These are phyloP conservation scores for Asterella californica DNA, from an alignment of 225 moss, liverwort and hornwort species.

Conservation along the genomic window DNA sequence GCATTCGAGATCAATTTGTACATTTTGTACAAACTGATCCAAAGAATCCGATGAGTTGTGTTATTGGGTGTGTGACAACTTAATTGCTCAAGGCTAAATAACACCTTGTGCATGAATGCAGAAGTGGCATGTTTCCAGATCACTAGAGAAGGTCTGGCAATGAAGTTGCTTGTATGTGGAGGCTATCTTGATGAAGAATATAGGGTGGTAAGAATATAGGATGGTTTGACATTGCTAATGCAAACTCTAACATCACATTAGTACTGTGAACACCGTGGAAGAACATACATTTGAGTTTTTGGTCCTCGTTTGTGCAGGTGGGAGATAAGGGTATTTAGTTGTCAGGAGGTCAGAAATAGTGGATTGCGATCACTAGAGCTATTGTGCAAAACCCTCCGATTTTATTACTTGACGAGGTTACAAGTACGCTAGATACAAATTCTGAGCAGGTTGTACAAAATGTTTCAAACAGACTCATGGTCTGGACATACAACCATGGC, in stretches of 20 bases:
- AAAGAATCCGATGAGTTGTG: too few species aligned
- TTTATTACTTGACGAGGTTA: constrained; percentile 72
- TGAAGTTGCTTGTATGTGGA: background rate
- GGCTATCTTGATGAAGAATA: background rate
- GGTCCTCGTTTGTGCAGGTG: constrained; percentile 39
- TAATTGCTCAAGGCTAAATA: too few species aligned
- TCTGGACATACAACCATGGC: constrained; percentile 58
- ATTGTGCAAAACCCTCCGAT: constrained; percentile 70
- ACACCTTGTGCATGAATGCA: background rate
- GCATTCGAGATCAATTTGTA: background rate
- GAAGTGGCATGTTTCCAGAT: background rate
- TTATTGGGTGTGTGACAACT: too few species aligned
- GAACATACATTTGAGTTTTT: background rate
- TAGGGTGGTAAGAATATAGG: too few species aligned
- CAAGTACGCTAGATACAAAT: constrained; percentile 66
- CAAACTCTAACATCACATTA: too few species aligned
- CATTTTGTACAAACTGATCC: too few species aligned
- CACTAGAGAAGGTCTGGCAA: background rate
- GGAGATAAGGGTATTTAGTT: constrained; percentile 65
- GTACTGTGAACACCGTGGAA: background rate
- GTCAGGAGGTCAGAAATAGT: constrained; percentile 69
- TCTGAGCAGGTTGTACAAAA: constrained; percentile 64
- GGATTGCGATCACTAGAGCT: constrained; percentile 77
- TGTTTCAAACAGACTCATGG: constrained; percentile 59
- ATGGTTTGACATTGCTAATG: background rate